Evolutionary conservation across 768 basidiomycete genomes (phyloP).

Genomic region (Mycena polygramma): DNA sequence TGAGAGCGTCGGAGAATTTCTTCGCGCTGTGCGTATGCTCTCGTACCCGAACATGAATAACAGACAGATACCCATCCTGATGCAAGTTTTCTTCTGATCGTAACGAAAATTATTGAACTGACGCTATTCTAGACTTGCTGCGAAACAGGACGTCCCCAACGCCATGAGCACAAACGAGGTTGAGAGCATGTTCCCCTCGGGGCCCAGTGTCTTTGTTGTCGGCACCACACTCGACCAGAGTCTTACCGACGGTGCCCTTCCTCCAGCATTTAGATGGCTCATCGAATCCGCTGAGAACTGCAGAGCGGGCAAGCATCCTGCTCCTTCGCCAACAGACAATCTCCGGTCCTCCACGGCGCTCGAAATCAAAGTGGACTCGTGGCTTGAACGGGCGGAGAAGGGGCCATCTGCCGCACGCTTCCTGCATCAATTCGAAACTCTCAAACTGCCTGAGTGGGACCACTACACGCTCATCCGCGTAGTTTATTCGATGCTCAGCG

Average conservation of each 20-base stretch:
- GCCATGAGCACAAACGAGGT: slow-evolving; percentile 64
- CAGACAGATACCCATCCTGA: slow-evolving; percentile 47
- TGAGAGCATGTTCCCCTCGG: slow-evolving; percentile 48
- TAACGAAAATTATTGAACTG: not conserved
- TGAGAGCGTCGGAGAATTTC: slow-evolving; percentile 66
- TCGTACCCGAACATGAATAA: slow-evolving; percentile 36
- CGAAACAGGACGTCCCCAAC: slow-evolving; percentile 72
- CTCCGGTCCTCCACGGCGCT: slow-evolving; percentile 38
- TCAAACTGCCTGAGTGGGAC: slow-evolving; percentile 58
- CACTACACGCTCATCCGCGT: slow-evolving; percentile 63
- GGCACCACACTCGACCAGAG: slow-evolving; percentile 40
- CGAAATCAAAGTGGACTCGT: slow-evolving; percentile 45
- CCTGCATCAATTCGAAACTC: slow-evolving; percentile 49
- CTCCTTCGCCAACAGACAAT: slow-evolving; percentile 17
- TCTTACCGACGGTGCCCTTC: slow-evolving; percentile 45
- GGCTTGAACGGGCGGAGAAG: slow-evolving; percentile 50
- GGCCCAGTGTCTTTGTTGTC: slow-evolving; percentile 47
- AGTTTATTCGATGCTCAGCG: slow-evolving; percentile 56
- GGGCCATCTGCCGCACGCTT: slow-evolving; percentile 49
- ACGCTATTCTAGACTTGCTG: slow-evolving; percentile 59
- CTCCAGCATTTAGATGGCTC: slow-evolving; percentile 59
- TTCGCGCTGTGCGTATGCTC: slow-evolving; percentile 56
- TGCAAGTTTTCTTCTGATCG: slow-evolving; percentile 42
- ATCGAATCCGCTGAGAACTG: slow-evolving; percentile 46
- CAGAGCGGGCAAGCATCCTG: slow-evolving; percentile 25